Evolutionary conservation across 495 filamentous ascomycete species (phyloP), one percentile per base, ranked within the genome.

Genomic region (Baudoinia panamericana): DNA sequence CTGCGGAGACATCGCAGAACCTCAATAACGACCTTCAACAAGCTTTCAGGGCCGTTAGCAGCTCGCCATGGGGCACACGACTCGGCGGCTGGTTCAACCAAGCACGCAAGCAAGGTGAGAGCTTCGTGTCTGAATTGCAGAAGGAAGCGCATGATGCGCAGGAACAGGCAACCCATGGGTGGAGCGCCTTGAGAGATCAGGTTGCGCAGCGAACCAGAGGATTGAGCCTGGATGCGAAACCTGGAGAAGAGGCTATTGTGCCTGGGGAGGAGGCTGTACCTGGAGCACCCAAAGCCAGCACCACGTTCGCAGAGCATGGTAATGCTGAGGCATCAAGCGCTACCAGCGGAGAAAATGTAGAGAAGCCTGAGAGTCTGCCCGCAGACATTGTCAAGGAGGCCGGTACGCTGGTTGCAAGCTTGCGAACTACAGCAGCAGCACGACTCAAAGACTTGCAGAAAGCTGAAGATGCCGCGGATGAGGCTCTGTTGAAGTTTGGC

Each of bases 401-500:
- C 18, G 82, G 86, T 51, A 72, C 77, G 10, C 77, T 93, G 44
- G 75, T 96, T 34, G 75, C 84, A n/a, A 73, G 84, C 26, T 75
- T 97, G 57, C 77, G 78, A 36, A 65, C 69, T 20, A 84, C 93
- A 56, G 90, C 90, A 12, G 68, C 80, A 7, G 82, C 84, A 54
- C 75, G 83, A 35, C 67, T 97, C 28, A 87, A 82, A 54, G 88
- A 95, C 51, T 80, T 97, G 22, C 82, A 96, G 54, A 78, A 78
- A 49, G 90, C 88, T 28, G 90, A 97, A 59, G 87, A 94, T 53
- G 87, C 87, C n/a, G 90, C 90, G 15, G 90, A 97, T 58, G 92
- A 94, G 58, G 93, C 93, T 2, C 75, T 96, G 31, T 62, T 95
- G 48, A 85, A 82, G 40, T 99, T 96, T 55, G 90, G 90, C 18